Conservation (phyloP, 805 yeast species). For the Spathaspora gorwiae region DNA sequence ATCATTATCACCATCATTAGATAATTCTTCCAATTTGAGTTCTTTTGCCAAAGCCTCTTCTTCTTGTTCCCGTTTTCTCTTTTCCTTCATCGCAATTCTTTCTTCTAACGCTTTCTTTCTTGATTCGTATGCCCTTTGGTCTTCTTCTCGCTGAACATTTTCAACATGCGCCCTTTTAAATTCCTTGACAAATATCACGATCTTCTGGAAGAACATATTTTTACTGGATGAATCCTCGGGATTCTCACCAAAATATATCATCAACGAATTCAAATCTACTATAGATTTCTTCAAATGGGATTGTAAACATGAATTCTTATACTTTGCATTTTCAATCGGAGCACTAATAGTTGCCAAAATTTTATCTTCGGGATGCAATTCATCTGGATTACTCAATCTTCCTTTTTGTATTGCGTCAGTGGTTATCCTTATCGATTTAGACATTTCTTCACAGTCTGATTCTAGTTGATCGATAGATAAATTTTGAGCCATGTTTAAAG, state of each 20-base stretch:
- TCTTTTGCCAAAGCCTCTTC: constrained; percentile 8
- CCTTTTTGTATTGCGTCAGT: constrained; percentile 75
- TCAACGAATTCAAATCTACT: constrained; percentile 61
- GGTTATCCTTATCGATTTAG: constrained; percentile 61
- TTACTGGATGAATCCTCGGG: constrained; percentile 62
- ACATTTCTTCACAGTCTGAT: constrained; percentile 63
- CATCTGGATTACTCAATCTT: constrained; percentile 71
- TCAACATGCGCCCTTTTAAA: constrained; percentile 78
- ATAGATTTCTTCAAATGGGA: constrained; percentile 61
- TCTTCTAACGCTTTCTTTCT: constrained; percentile 32
- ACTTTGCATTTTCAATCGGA: constrained; percentile 70
- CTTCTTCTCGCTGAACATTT: constrained; percentile 78
- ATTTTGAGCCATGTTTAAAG: constrained; percentile 59
- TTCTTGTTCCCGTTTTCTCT: constrained; percentile 10
- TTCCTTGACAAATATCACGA: constrained; percentile 73
- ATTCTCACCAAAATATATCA: constrained; percentile 91
- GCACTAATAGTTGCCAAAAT: constrained; percentile 58
- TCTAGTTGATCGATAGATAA: constrained; percentile 78
- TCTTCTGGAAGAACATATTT: constrained; percentile 69
- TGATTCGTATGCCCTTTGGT: constrained; percentile 45
- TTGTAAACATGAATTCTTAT: constrained; percentile 59
- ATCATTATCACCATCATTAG: constrained; percentile 7
- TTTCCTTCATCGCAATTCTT: constrained; percentile 12
- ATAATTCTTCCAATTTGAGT: neutral
- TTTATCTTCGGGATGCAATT: constrained; percentile 80